Percentiles rank a stretch among this genome's conserved stretches.
phyloP scores from a whole-genome alignment of 2,329 filamentous ascomycete species.

The Podosphaera xanthii region DNA sequence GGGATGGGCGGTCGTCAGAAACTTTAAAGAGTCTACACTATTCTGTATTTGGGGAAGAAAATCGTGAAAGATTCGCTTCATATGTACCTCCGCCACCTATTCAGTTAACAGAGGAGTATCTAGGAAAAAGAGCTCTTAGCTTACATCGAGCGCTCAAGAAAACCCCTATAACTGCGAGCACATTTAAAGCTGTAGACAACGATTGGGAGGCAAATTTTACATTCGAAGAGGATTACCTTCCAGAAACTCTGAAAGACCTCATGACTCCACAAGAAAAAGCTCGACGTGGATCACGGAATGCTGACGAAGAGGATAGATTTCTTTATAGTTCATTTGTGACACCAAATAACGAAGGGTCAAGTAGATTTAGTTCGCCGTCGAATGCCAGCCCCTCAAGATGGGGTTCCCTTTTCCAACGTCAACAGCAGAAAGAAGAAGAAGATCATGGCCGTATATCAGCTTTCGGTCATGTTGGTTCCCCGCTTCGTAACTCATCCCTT shows the following conservation, averaged over 20 bases:
- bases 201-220: constrained; percentile 48
- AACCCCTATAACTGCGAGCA: constrained; percentile 43
- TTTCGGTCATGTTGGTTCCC: constrained; percentile 43
- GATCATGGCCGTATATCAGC: constrained; percentile 24
- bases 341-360: constrained; percentile 21
- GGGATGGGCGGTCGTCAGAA: constrained; percentile 36
- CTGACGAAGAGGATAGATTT: constrained; percentile 26
- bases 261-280: constrained; percentile 46
- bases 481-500: constrained; percentile 38
- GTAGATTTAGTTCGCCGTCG: constrained; percentile 38
- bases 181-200: constrained; percentile 34
- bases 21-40: constrained; percentile 40
- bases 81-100: constrained; percentile 21
- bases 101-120: constrained; percentile 31
- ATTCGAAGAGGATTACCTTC: constrained; percentile 78
- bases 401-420: constrained; percentile 35
- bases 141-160: constrained; percentile 44
- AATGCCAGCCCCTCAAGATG: constrained; percentile 36
- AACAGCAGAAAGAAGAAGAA: constrained; percentile 30
- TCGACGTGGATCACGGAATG: constrained; percentile 35
- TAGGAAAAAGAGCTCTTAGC: constrained; percentile 49
- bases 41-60: constrained; percentile 38
- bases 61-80: constrained; percentile 38
- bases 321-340: constrained; percentile 20
- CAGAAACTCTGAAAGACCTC: constrained; percentile 43